A percentile compares a stretch with the other conserved stretches of the same genome.
These are phyloP conservation scores for Delonix regia DNA, from an alignment of 306 rosid genomes.

Conservation along the genomic window DNA sequence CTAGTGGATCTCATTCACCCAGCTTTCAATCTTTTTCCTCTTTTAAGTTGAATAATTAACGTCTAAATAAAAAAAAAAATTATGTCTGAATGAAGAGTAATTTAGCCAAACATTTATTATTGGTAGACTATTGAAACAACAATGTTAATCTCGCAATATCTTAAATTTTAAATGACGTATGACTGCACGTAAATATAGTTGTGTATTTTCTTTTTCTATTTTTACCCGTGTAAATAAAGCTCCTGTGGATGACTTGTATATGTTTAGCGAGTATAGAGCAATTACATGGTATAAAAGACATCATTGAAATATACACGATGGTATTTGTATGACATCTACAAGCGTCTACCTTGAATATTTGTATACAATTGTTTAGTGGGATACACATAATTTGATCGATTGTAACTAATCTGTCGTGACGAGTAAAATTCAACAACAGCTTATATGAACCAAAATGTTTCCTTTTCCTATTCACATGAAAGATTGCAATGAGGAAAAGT, in stretches of 20 bases:
- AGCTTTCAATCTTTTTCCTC: too few species aligned
- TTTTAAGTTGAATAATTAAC: too few species aligned
- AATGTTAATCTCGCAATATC: neutral
- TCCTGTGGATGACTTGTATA: neutral
- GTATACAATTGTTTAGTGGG: neutral
- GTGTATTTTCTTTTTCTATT: too few species aligned
- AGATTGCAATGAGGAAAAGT: neutral
- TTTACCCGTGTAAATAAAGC: too few species aligned
- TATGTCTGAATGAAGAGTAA: too few species aligned
- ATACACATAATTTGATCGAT: neutral
- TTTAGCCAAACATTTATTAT: too few species aligned
- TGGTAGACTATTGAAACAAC: too few species aligned
- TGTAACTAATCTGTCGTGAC: neutral
- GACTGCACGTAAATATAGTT: neutral
- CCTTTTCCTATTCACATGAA: constrained; percentile 21
- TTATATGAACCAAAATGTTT: neutral
- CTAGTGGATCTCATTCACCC: too few species aligned
- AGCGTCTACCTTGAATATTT: neutral
- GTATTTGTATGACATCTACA: neutral
- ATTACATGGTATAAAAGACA: neutral
- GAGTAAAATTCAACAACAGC: neutral
- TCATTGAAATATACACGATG: neutral
- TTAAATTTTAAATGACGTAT: too few species aligned
- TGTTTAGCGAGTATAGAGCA: neutral
- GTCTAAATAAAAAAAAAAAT: too few species aligned